Base-by-base conservation (phyloP, 2,329 filamentous ascomycete species). In the Colletotrichum kahawae region DNA sequence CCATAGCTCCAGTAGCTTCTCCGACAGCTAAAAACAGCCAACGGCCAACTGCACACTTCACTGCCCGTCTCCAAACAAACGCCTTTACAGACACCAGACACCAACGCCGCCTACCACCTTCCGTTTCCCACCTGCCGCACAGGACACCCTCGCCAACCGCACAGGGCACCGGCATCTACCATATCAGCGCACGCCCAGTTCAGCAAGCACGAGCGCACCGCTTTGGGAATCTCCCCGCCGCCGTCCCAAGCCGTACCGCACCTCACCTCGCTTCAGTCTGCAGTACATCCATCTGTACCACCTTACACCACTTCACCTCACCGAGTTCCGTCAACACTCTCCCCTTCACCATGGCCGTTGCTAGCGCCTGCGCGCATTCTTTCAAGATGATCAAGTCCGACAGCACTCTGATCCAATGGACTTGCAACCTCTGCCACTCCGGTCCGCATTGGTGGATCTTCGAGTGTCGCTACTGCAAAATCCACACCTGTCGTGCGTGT, bases 381-480 rank as follows among this genome's bases (percentile, higher is more conserved):
- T 94, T 93, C 84, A 88, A 87, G 79, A 87, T 93, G 82, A 89
- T 94, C 84, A 94, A 94, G 83, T 92, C 91, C 34, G 91, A 93
- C 79, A 92, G 86, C 80, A 92, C 88, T 13, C 82, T 93, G 69
- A 88, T 94, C 71, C 89, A 92, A 81, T 94, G 92, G 92, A 87
- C 87, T 66, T 94, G 92, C 85, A 88, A 90, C 74, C 84, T 92
- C 79, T 94, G 92, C 81, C 89, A 91, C 76, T 90, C 89, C 3
- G 92, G 92, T 2, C 92, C 92, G 67, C 90, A 92, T 83, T 93
- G 91, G 90, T 90, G 89, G 83, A 93, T 94, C 79, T 93, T 90
- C 77, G 91, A 94, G 82, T 94, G 92, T 84, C 87, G 88, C 76
- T 93, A 92, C 82, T 94, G 92, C 89, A 92, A 92, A 82, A 84